These are phyloP conservation scores for Clitopilus hobsonii DNA, from an alignment of 768 basidiomycete genomes.

Conservation along the genomic window DNA sequence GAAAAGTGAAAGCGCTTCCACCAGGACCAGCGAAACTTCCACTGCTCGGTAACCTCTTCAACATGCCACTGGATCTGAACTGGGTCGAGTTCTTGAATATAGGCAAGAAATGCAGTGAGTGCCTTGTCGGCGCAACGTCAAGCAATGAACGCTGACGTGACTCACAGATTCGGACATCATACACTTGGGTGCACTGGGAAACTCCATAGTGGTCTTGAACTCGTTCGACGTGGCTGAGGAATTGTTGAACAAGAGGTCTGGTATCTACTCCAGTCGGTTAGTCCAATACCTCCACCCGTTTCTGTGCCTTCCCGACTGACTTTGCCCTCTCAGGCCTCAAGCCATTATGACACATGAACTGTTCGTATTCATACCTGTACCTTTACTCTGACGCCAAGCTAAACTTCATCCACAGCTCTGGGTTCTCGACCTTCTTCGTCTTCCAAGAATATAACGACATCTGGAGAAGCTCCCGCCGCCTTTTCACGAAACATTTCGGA, in stretches of 20 bases:
- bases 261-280: not conserved
- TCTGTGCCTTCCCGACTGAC: not conserved
- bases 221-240: not conserved
- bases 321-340: not conserved
- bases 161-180: not conserved
- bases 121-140: not conserved
- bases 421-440: not conserved
- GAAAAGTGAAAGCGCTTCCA: slow-evolving; percentile 19
- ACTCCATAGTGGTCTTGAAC: not conserved
- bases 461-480: not conserved
- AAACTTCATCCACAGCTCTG: not conserved
- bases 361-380: no score
- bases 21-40: slow-evolving; percentile 37
- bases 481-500: not conserved
- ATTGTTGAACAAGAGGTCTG: not conserved
- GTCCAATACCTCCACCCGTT: not conserved
- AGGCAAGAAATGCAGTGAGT: slow-evolving; percentile 31
- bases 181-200: not conserved
- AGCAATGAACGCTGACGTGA: not conserved
- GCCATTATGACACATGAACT: slow-evolving; percentile 4
- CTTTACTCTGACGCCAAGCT: no score
- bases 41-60: slow-evolving; percentile 33
- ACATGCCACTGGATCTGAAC: slow-evolving; percentile 31
- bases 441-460: not conserved
- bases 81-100: slow-evolving; percentile 35